Evolutionary conservation across 495 filamentous ascomycete genomes (phyloP).

Genomic region (Penicillium alfredii): DNA sequence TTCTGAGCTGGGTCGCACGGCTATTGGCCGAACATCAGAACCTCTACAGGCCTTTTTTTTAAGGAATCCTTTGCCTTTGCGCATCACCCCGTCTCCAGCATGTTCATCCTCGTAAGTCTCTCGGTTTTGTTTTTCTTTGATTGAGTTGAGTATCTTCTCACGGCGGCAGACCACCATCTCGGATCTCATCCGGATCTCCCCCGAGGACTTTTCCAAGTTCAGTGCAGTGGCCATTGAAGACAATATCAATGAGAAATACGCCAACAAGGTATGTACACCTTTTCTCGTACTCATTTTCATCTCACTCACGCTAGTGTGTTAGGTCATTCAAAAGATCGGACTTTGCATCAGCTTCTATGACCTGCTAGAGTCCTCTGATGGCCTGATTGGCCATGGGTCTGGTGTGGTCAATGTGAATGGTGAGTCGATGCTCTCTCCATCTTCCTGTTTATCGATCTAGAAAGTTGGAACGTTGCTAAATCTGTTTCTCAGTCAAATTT

Average conservation of each 20-base stretch:
- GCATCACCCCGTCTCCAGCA: slow-evolving; percentile 13
- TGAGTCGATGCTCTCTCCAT: no score
- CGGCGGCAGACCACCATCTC: slow-evolving; percentile 73
- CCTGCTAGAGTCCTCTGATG: slow-evolving; percentile 78
- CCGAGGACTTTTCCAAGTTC: slow-evolving; percentile 75
- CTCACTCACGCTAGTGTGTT: neutral
- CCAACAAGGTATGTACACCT: slow-evolving; percentile 75
- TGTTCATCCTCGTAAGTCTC: slow-evolving; percentile 54
- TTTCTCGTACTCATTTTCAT: no score
- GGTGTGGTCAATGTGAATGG: slow-evolving; percentile 90
- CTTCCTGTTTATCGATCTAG: no score
- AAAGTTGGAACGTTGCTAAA: no score
- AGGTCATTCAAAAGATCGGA: slow-evolving; percentile 74
- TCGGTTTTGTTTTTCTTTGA: no score
- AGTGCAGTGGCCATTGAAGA: slow-evolving; percentile 80
- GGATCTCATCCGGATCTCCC: slow-evolving; percentile 86
- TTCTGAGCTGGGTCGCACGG: neutral
- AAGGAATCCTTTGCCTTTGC: no score
- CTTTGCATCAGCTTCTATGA: slow-evolving; percentile 91
- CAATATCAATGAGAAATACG: slow-evolving; percentile 91
- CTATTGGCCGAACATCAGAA: neutral
- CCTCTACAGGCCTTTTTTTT: slow-evolving; percentile 12
- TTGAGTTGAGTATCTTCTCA: no score
- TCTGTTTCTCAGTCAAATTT: slow-evolving; percentile 68
- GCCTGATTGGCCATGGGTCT: slow-evolving; percentile 82